Conservation (phyloP, 352 stramenopile species). For the Pythium monospermum region DNA sequence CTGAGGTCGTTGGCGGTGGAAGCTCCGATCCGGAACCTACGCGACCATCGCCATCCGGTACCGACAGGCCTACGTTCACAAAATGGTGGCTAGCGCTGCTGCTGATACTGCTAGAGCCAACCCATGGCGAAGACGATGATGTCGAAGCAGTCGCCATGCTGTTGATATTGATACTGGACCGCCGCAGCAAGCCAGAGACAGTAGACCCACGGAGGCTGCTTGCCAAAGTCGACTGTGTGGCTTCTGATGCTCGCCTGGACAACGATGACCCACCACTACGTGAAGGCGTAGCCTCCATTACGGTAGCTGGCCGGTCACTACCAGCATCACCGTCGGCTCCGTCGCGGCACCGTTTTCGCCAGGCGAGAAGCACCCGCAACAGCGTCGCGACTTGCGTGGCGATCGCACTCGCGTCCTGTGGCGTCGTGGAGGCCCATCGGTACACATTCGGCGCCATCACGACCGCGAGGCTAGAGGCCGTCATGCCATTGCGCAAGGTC, state of each 20-base stretch:
- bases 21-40: too few relatives aligned
- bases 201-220: slow-evolving; percentile 10
- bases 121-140: not conserved
- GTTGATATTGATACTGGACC: slow-evolving; percentile 3
- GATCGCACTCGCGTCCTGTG: slow-evolving; percentile 14
- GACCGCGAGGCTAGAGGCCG: slow-evolving; percentile 36
- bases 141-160: not conserved
- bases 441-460: slow-evolving; percentile 62
- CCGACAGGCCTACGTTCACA: too few relatives aligned
- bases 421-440: slow-evolving; percentile 20
- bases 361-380: slow-evolving; percentile 35
- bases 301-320: not conserved
- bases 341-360: slow-evolving; percentile 18
- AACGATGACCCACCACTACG: too few relatives aligned
- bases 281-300: not conserved
- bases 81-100: not conserved
- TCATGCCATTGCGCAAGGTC: slow-evolving; percentile 43
- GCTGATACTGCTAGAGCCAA: not conserved
- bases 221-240: too few relatives aligned
- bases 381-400: slow-evolving; percentile 31
- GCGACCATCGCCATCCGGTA: too few relatives aligned
- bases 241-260: too few relatives aligned
- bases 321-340: not conserved
- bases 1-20: too few relatives aligned
- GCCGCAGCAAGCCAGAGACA: slow-evolving; percentile 8